Evolutionary conservation across 495 filamentous ascomycete species (phyloP).

Genomic region (Lasiosphaeria miniovina): DNA sequence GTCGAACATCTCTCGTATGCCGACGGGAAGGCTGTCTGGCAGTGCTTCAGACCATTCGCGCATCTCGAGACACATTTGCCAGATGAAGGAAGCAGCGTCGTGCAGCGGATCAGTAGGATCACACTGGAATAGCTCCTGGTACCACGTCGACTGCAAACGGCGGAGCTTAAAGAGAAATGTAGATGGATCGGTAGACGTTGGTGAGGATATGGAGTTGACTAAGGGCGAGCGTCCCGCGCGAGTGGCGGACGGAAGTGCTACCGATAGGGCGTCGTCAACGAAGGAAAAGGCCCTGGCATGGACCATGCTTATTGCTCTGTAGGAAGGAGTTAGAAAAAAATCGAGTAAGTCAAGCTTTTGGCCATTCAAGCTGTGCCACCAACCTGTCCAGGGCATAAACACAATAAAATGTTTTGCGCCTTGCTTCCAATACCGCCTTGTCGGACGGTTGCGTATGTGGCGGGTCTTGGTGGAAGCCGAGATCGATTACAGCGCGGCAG

Average conservation of each 20-base stretch:
- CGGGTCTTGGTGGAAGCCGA: conserved; percentile 87
- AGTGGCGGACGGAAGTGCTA: conserved; percentile 48
- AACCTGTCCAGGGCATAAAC: conserved; percentile 85
- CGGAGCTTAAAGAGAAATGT: conserved; percentile 73
- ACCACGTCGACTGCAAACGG: conserved; percentile 74
- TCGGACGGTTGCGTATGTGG: conserved; percentile 60
- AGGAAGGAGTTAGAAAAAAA: conserved; percentile 8
- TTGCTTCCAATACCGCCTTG: conserved; percentile 64
- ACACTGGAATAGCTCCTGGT: conserved; percentile 75
- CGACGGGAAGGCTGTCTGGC: conserved; percentile 53
- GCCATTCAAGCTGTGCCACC: conserved; percentile 17
- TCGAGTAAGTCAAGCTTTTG: not conserved
- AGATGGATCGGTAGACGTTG: conserved; percentile 46
- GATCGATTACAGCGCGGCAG: conserved; percentile 76
- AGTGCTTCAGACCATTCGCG: conserved; percentile 63
- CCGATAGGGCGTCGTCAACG: conserved; percentile 80
- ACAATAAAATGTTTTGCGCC: conserved; percentile 79
- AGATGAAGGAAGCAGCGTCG: conserved; percentile 57
- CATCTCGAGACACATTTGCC: conserved; percentile 61
- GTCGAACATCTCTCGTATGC: conserved; percentile 67
- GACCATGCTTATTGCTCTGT: conserved; percentile 75
- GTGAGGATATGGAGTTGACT: conserved; percentile 2
- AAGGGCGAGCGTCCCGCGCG: too few relatives aligned
- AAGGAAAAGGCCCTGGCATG: conserved; percentile 83
- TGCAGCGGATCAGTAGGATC: conserved; percentile 57